Evolutionary conservation across 2,329 filamentous ascomycete genomes (phyloP).

Genomic region (Septoria petroselini): DNA sequence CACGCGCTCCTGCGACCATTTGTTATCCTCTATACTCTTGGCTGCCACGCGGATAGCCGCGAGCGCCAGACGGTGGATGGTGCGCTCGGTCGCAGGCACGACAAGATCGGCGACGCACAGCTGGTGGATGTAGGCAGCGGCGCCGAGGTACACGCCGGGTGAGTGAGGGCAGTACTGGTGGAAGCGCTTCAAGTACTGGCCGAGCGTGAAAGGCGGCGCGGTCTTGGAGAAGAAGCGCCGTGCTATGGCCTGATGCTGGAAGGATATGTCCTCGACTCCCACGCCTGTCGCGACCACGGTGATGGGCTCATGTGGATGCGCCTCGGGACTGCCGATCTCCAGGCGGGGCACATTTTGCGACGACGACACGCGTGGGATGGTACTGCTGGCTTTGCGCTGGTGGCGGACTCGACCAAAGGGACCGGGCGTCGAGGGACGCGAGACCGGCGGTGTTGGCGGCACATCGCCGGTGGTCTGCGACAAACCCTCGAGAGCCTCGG

Average conservation of each 20-base stretch:
- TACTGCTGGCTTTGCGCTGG: constrained; percentile 16
- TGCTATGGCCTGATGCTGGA: constrained; percentile 81
- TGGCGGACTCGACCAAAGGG: constrained; percentile 33
- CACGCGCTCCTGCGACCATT: constrained; percentile 79
- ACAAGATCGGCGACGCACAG: constrained; percentile 70
- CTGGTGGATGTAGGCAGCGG: constrained; percentile 81
- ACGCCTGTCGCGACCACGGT: constrained; percentile 51
- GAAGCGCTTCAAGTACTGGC: constrained; percentile 80
- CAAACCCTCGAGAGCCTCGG: constrained; percentile 56
- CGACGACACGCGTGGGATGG: constrained; percentile 42
- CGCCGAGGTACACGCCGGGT: constrained; percentile 86
- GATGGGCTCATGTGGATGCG: constrained; percentile 49
- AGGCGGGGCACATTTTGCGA: constrained; percentile 46
- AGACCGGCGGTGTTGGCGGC: constrained; percentile 72
- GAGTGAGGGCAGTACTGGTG: constrained; percentile 92
- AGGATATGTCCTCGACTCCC: constrained; percentile 67
- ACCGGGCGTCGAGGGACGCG: constrained; percentile 57
- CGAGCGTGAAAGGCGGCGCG: constrained; percentile 75
- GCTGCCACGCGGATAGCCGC: constrained; percentile 83
- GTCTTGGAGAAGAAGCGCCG: constrained; percentile 91
- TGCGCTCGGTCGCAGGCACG: constrained; percentile 76
- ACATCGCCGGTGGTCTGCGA: constrained; percentile 73
- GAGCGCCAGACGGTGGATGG: constrained; percentile 80
- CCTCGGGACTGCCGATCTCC: constrained; percentile 46
- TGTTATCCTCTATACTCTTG: constrained; percentile 91